Evolutionary conservation across 2,329 filamentous ascomycete species (phyloP), one percentile per base, ranked within the genome.

Genomic region (Ramularia endophylla): DNA sequence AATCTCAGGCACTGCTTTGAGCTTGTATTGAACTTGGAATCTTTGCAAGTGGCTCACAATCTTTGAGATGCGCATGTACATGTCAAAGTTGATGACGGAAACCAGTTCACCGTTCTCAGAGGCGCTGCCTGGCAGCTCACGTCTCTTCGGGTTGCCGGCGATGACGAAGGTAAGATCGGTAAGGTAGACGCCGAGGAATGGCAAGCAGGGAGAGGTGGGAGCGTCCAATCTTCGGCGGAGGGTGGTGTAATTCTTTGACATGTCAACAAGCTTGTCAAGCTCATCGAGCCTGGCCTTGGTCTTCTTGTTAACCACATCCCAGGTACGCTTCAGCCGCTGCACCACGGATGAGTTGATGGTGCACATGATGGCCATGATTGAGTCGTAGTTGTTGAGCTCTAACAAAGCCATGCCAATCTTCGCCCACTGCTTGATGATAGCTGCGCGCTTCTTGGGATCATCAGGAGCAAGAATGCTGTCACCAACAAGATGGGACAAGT

Each of bases 161-260:
- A 97, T 88, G 40, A 95, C 84, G 65, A 98, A 97, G 0, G 89
- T 95, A 27, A 98, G 72, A 60, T 98, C 92, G 0, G 92, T 98
- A 28, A 98, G 73, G 63, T 95, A 97, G 67, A 94, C 94, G 50
- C 92, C 92, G 2, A 98, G 78, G 62, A 97, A 98, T 0, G 92
- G 92, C 39, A 98, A 74, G 61, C 92, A 98, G 4, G 92, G 90
- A 1, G 89, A 87, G 0, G 94, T 81, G 4, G 57, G 55, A 40
- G 94, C 86, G 55, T 87, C 83, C 3, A 98, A 78, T 32, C 85
- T 81, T 43, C 83, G 80, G 33, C 92, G 85, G 17, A 98, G 78
- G 8, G 85, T 80, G 48, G 87, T 85, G 67, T 95, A 90, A 69
- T 98, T 98, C 59, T 87, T 86, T 9, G 86, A 82, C 4, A 89